Percentiles rank a stretch among this genome's conserved stretches.
phyloP scores from a whole-genome alignment of 192 early-diverging fungal species.

The Backusella australiensis region DNA sequence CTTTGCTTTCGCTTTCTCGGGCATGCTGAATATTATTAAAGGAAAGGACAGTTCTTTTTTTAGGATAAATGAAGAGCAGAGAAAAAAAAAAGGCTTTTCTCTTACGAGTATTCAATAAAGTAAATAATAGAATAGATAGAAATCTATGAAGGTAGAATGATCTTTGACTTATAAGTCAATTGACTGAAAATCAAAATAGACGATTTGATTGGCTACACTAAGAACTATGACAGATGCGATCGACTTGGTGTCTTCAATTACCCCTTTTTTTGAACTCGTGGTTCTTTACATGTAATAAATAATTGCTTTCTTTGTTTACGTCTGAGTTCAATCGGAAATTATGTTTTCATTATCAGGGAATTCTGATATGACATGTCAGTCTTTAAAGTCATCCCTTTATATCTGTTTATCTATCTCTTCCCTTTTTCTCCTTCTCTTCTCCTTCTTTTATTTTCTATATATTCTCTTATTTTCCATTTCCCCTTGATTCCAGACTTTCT shows the following conservation, averaged over 20 bases:
- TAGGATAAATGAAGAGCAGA: too few relatives aligned
- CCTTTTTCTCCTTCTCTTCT: neutral
- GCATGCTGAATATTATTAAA: too few relatives aligned
- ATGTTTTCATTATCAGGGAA: neutral
- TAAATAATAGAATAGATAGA: too few relatives aligned
- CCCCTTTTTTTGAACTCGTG: neutral
- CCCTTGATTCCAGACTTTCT: neutral
- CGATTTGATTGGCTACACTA: neutral
- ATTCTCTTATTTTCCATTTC: neutral
- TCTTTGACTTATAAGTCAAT: too few relatives aligned
- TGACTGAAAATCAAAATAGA: too few relatives aligned
- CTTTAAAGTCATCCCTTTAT: neutral
- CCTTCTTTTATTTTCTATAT: slow-evolving; percentile 1
- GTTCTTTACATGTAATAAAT: neutral
- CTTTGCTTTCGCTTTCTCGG: too few relatives aligned
- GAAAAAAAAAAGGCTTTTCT: too few relatives aligned
- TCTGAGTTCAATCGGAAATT: neutral
- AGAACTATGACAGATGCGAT: neutral
- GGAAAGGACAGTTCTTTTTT: too few relatives aligned
- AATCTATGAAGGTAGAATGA: too few relatives aligned
- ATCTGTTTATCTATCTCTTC: neutral
- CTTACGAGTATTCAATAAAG: too few relatives aligned
- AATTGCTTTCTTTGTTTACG: neutral
- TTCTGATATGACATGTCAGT: neutral
- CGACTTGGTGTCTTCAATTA: neutral